Evolutionary conservation across 225 moss, liverwort and hornwort genomes (phyloP).

Genomic region (Pseudoscleropodium purum): DNA sequence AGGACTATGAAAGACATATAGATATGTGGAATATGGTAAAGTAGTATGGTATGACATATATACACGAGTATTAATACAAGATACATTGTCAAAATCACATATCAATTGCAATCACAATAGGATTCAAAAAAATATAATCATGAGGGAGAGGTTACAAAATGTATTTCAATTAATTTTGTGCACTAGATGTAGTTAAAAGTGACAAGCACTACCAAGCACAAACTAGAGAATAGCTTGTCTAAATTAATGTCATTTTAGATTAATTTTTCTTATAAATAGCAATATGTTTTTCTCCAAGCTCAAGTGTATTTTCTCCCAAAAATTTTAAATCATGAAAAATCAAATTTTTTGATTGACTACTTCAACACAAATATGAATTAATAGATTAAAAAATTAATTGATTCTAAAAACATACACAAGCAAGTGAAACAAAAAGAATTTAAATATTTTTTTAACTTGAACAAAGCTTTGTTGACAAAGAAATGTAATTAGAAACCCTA

Average conservation of each 20-base stretch:
- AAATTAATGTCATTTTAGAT: background rate
- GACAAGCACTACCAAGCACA: too few relatives aligned
- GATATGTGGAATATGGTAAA: background rate
- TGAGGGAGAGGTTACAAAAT: too few relatives aligned
- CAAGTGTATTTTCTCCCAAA: background rate
- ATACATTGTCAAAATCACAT: background rate
- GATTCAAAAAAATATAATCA: background rate
- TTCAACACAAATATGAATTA: background rate
- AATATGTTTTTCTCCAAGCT: background rate
- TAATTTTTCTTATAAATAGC: fast-evolving
- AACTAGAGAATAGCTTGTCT: background rate
- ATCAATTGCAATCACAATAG: fast-evolving
- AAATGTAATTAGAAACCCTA: background rate
- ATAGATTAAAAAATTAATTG: background rate
- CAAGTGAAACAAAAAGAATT: too few relatives aligned
- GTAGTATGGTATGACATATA: fast-evolving
- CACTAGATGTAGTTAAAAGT: too few relatives aligned
- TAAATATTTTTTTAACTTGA: too few relatives aligned
- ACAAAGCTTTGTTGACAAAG: background rate
- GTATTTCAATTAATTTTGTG: too few relatives aligned
- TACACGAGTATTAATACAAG: fast-evolving
- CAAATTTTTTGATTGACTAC: background rate
- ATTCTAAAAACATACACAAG: background rate
- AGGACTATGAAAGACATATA: too few relatives aligned
- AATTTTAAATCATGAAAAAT: background rate